These are phyloP conservation scores for Candida chilensis DNA, from an alignment of 805 yeast genomes.

Conservation along the genomic window DNA sequence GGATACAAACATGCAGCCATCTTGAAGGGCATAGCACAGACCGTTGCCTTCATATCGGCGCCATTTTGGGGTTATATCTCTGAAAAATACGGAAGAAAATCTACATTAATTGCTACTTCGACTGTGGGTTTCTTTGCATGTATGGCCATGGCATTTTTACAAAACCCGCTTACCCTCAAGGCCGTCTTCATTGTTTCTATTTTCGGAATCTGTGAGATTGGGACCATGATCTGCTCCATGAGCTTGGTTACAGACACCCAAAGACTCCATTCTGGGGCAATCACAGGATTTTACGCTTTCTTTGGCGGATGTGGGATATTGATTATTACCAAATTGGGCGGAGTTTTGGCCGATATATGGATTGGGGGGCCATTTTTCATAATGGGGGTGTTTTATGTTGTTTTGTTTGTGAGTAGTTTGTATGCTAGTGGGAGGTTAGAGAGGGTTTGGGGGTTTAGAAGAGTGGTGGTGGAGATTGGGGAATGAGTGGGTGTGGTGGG, in stretches of 20 bases:
- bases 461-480: too few relatives aligned
- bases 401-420: constrained; percentile 11
- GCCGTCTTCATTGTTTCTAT: constrained; percentile 28
- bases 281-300: constrained; percentile 62
- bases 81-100: constrained; percentile 27
- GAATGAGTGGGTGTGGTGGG: too few relatives aligned
- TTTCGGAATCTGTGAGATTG: constrained; percentile 55
- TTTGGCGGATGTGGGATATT: constrained; percentile 64
- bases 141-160: constrained; percentile 19
- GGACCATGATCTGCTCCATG: constrained; percentile 54
- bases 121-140: constrained; percentile 34
- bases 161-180: constrained; percentile 18
- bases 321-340: constrained; percentile 52
- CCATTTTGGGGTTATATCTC: constrained; percentile 57
- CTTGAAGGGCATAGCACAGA: constrained; percentile 58
- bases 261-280: constrained; percentile 45
- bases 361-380: constrained; percentile 50
- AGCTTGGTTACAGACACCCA: constrained; percentile 43
- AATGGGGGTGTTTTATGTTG: constrained; percentile 30
- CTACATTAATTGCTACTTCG: constrained; percentile 23
- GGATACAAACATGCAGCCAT: constrained; percentile 62
- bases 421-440: too few relatives aligned
- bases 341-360: constrained; percentile 48
- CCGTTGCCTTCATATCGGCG: constrained; percentile 46
- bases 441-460: too few relatives aligned